A percentile compares a stretch with the other conserved stretches of the same genome.
phyloP scores from a whole-genome alignment of 2,329 filamentous ascomycete species.

The Xylaria sp. region DNA sequence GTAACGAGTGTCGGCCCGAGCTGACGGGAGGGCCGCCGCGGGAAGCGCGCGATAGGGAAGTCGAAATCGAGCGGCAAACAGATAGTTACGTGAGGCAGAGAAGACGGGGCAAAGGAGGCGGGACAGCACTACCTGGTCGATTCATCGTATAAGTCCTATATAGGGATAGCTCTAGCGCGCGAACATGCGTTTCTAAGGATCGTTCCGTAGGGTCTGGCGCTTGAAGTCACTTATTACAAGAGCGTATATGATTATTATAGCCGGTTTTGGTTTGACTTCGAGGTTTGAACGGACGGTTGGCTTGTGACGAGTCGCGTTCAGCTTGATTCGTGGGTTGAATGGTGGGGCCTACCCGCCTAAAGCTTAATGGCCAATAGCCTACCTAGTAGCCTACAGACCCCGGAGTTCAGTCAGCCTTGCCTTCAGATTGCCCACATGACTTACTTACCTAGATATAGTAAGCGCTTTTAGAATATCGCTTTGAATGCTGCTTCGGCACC shows the following conservation, averaged over 20 bases:
- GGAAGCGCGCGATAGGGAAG: constrained; percentile 41
- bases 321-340: constrained; percentile 33
- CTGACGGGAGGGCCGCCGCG: constrained; percentile 28
- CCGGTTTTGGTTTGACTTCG: constrained; percentile 27
- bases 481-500: neutral
- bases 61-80: constrained; percentile 46
- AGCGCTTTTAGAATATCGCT: neutral
- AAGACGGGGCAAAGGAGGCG: constrained; percentile 37
- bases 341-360: constrained; percentile 14
- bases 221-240: constrained; percentile 23
- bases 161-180: constrained; percentile 10
- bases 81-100: constrained; percentile 46
- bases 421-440: neutral
- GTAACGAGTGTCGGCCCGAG: constrained; percentile 30
- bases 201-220: constrained; percentile 23
- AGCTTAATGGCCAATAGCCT: constrained; percentile 21
- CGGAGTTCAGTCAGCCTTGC: constrained; percentile 34
- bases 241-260: constrained; percentile 14
- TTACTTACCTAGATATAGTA: too few relatives aligned
- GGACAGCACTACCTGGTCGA: constrained; percentile 65
- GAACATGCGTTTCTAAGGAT: constrained; percentile 12
- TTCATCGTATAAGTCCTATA: constrained; percentile 60
- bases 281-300: constrained; percentile 28
- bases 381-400: neutral
- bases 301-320: constrained; percentile 18